Evolutionary conservation across 2,329 filamentous ascomycete genomes (phyloP).

Genomic region (Didymella pomorum): DNA sequence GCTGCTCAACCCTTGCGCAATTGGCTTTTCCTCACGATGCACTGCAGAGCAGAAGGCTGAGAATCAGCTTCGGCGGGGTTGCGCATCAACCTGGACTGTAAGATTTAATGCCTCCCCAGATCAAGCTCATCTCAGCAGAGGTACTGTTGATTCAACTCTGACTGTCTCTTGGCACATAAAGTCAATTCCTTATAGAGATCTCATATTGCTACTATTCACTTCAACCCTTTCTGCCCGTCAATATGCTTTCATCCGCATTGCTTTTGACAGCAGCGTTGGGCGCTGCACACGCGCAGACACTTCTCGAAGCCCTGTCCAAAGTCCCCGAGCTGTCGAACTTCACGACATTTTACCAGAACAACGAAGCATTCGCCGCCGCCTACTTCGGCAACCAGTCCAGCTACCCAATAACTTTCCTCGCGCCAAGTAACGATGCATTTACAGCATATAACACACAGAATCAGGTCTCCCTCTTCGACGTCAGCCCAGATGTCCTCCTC

Average conservation of each 20-base stretch:
- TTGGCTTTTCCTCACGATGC: slow-evolving; percentile 4
- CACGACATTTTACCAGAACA: slow-evolving; percentile 30
- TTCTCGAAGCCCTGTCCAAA: slow-evolving; percentile 27
- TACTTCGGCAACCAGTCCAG: slow-evolving; percentile 27
- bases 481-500: slow-evolving; percentile 18
- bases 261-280: background rate
- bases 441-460: slow-evolving; percentile 20
- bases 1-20: slow-evolving; percentile 8
- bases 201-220: background rate
- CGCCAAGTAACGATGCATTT: slow-evolving; percentile 33
- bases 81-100: background rate
- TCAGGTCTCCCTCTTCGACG: slow-evolving; percentile 20
- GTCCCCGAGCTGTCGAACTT: slow-evolving; percentile 33
- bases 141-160: background rate
- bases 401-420: slow-evolving; percentile 35
- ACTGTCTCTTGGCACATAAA: background rate
- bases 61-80: slow-evolving; percentile 13
- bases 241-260: background rate
- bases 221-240: background rate
- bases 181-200: background rate
- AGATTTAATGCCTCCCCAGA: background rate
- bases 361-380: slow-evolving; percentile 25
- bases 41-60: slow-evolving; percentile 11
- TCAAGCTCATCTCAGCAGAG: background rate
- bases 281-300: slow-evolving; percentile 15